phyloP scores from a whole-genome alignment of 345 rosid genomes.

The Firmiana major region DNA sequence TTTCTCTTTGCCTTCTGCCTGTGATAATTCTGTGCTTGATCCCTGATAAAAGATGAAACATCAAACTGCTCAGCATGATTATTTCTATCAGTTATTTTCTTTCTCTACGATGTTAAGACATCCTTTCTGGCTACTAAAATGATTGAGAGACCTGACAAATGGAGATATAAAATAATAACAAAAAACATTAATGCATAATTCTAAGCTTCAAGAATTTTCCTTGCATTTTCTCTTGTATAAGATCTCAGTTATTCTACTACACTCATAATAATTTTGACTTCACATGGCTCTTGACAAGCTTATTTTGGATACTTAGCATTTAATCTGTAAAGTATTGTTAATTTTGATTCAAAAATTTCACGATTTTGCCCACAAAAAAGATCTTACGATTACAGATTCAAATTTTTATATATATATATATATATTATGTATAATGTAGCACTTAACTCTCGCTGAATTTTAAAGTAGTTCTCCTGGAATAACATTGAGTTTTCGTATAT shows the following conservation, averaged over 20 bases:
- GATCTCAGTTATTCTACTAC: background rate
- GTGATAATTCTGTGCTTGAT: constrained; percentile 9
- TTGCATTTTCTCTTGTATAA: background rate
- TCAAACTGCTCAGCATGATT: constrained; percentile 3
- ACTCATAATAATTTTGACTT: background rate
- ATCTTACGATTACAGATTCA: too few relatives aligned
- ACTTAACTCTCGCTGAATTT: too few relatives aligned
- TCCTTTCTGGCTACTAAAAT: background rate
- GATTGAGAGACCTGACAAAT: background rate
- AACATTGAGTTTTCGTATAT: too few relatives aligned
- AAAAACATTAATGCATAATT: background rate
- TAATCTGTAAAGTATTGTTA: too few relatives aligned
- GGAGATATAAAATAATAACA: background rate
- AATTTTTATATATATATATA: too few relatives aligned
- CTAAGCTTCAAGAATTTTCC: background rate
- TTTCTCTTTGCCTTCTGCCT: constrained; percentile 17
- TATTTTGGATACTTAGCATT: too few relatives aligned
- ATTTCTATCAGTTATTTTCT: background rate
- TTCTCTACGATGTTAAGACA: background rate
- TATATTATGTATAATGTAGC: too few relatives aligned
- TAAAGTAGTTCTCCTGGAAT: too few relatives aligned
- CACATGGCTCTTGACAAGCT: too few relatives aligned
- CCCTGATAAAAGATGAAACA: constrained; percentile 33
- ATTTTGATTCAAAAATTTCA: too few relatives aligned
- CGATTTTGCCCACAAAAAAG: too few relatives aligned